These are phyloP conservation scores for Umbilicaria muhlenbergii DNA, from an alignment of 495 filamentous ascomycete genomes.

Conservation along the genomic window DNA sequence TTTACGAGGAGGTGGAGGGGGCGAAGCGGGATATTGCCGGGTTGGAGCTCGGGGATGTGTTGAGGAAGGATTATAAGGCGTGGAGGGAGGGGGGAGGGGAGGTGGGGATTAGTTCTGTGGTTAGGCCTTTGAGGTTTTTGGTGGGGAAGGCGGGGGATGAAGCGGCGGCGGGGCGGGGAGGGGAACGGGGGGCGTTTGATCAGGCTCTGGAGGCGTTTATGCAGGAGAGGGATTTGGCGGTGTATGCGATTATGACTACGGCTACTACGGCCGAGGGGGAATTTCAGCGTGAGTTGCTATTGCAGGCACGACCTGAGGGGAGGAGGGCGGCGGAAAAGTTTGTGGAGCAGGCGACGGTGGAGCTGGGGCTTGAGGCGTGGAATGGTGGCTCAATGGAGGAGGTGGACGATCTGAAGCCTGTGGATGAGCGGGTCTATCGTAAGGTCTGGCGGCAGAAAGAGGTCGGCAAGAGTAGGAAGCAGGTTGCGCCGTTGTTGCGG, in stretches of 20 bases:
- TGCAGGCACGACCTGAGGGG: slow-evolving; percentile 39
- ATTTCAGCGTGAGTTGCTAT: slow-evolving; percentile 60
- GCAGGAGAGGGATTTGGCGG: slow-evolving; percentile 37
- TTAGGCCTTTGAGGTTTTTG: slow-evolving; percentile 51
- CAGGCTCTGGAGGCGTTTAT: slow-evolving; percentile 38
- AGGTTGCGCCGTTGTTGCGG: slow-evolving; percentile 73
- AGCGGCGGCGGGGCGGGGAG: slow-evolving; percentile 5
- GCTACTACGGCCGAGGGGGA: slow-evolving; percentile 31
- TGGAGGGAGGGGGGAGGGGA: slow-evolving; percentile 48
- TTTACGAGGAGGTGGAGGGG: slow-evolving; percentile 44
- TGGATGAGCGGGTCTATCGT: slow-evolving; percentile 10
- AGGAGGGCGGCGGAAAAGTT: slow-evolving; percentile 38
- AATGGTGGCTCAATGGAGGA: slow-evolving; percentile 15
- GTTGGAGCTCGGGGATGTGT: slow-evolving; percentile 54
- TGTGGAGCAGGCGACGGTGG: slow-evolving; percentile 23
- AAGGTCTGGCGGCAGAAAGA: slow-evolving; percentile 53
- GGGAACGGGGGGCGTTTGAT: slow-evolving; percentile 27
- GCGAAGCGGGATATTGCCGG: slow-evolving; percentile 59
- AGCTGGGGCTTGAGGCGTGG: slow-evolving; percentile 44
- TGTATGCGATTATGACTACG: slow-evolving; percentile 67
- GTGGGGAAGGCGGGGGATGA: slow-evolving; percentile 36
- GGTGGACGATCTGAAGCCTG: slow-evolving; percentile 22
- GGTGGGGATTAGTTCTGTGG: slow-evolving; percentile 62
- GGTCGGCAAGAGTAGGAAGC: slow-evolving; percentile 62
- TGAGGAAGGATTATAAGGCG: slow-evolving; percentile 86